phyloP scores from a whole-genome alignment of 2,329 filamentous ascomycete species.

The Aspergillus viridinutans region DNA sequence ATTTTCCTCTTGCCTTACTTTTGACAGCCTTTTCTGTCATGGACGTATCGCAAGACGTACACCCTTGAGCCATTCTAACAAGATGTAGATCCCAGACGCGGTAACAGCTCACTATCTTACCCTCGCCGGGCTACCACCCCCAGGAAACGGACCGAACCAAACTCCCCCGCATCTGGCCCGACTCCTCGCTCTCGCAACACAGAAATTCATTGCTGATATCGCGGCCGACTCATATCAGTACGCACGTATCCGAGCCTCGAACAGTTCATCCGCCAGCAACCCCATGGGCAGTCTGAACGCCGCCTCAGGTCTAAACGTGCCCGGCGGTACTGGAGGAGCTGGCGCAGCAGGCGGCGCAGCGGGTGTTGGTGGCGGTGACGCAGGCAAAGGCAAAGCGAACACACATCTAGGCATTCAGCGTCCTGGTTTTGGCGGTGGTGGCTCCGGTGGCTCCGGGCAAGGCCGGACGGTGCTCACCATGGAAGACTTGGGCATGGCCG shows the following conservation, averaged over 20 bases:
- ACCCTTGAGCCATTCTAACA: slow-evolving; percentile 5
- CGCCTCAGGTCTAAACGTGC: slow-evolving; percentile 51
- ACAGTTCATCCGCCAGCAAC: slow-evolving; percentile 80
- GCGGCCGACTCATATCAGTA: slow-evolving; percentile 98
- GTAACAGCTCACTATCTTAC: slow-evolving; percentile 98
- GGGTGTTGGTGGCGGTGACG: slow-evolving; percentile 46
- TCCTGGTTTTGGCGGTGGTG: slow-evolving; percentile 79
- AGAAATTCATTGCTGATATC: slow-evolving; percentile 98
- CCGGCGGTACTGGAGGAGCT: slow-evolving; percentile 52
- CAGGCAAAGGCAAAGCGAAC: slow-evolving; percentile 46
- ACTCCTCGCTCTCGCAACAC: slow-evolving; percentile 91
- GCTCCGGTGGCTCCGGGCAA: slow-evolving; percentile 74
- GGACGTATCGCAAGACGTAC: not conserved
- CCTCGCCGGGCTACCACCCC: slow-evolving; percentile 86
- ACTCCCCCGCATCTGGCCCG: slow-evolving; percentile 78
- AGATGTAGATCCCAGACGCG: slow-evolving; percentile 80
- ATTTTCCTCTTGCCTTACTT: slow-evolving; percentile 1
- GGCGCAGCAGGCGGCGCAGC: slow-evolving; percentile 48
- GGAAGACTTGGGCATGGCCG: slow-evolving; percentile 98
- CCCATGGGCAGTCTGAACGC: slow-evolving; percentile 83
- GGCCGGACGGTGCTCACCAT: slow-evolving; percentile 94
- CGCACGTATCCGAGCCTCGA: slow-evolving; percentile 89
- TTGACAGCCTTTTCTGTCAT: not conserved
- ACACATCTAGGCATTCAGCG: slow-evolving; percentile 68
- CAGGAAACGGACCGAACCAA: slow-evolving; percentile 73